Evolutionary conservation across 23 red algal species (phyloP), one percentile per base, ranked within the genome.

Genomic region (Cyanidium caldarium): DNA sequence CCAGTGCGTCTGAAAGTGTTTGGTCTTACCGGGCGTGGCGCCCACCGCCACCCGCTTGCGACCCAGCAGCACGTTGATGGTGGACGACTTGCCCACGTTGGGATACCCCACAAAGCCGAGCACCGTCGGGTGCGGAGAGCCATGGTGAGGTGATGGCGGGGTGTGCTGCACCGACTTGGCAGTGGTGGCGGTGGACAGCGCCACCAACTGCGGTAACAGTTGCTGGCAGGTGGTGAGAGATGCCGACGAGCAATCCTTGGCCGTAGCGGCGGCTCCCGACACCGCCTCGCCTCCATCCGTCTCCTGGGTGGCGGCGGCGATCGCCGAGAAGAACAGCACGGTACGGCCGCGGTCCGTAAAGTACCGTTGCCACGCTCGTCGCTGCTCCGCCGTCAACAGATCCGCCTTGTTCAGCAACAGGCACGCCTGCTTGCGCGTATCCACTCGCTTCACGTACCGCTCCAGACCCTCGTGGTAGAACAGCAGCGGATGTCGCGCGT

Each of bases 51-150:
- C 85, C 33, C 81, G 65, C 66, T 87, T 96, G 65, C 38, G 68
- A 35, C 33, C 89, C 42, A 96, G 56, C 43, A 96, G 46, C 23
- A 77, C 70, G 58, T 96, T 96, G 67, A 88, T 85, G 2, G 91
- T 96, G 1, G 91, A 96, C 26, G 78, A 83, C 57, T 96, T 96
- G 35, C 91, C 91, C 1, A 96, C 91, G 67, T 96, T 96, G 34
- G 91, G 91, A 66, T 96, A 96, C 34, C 91, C 91, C 39, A 86
- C 80, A 65, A 96, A 80, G 23, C 91, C 91, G 16, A 96, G 77
- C 16, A 87, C 80, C 23, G 51, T 61, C 40, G 10, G 40, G 40
- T 44, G 40, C 10, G 17, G 40, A n/a, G n/a, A n/a, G n/a, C n/a
- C n/a, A n/a, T n/a, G n/a, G n/a, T n/a, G n/a, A n/a, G n/a, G n/a